phyloP scores from a whole-genome alignment of 768 basidiomycete species.

The Boletus vinaceobasis region DNA sequence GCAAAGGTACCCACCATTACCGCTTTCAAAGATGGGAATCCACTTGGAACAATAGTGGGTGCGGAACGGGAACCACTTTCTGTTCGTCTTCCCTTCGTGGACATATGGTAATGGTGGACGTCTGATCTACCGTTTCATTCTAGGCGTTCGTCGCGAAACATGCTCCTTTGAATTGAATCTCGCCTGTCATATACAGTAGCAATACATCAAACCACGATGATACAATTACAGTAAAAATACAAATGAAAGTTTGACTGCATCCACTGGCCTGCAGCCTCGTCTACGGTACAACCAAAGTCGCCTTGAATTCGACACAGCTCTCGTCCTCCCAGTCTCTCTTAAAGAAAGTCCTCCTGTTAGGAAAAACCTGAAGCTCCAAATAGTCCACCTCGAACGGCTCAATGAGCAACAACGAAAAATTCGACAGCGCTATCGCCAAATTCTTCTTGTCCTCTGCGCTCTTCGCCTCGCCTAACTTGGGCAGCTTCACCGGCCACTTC shows the following conservation, averaged over 20 bases:
- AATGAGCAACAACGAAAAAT: constrained; percentile 70
- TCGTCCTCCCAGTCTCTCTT: constrained; percentile 35
- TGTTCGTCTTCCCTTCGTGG: background rate
- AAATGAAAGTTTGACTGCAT: background rate
- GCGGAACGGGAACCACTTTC: background rate
- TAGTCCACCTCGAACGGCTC: constrained; percentile 72
- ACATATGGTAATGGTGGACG: too few species aligned
- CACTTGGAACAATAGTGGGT: background rate
- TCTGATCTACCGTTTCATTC: background rate
- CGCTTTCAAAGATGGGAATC: background rate
- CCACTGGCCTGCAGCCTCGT: background rate
- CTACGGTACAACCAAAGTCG: constrained; percentile 63
- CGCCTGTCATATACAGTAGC: background rate
- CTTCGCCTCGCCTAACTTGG: constrained; percentile 44
- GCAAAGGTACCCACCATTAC: constrained; percentile 1
- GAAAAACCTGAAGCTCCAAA: constrained; percentile 54
- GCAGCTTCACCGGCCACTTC: constrained; percentile 57
- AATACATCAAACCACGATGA: background rate
- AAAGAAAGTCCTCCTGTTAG: constrained; percentile 58
- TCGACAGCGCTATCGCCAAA: constrained; percentile 52
- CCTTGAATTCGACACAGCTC: constrained; percentile 47
- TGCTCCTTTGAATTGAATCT: background rate
- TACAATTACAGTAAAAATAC: background rate
- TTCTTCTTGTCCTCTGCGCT: constrained; percentile 43
- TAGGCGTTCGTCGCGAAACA: constrained; percentile 1